Base-by-base conservation (phyloP, 2,329 filamentous ascomycete genomes). In the Colletotrichum sublineola region DNA sequence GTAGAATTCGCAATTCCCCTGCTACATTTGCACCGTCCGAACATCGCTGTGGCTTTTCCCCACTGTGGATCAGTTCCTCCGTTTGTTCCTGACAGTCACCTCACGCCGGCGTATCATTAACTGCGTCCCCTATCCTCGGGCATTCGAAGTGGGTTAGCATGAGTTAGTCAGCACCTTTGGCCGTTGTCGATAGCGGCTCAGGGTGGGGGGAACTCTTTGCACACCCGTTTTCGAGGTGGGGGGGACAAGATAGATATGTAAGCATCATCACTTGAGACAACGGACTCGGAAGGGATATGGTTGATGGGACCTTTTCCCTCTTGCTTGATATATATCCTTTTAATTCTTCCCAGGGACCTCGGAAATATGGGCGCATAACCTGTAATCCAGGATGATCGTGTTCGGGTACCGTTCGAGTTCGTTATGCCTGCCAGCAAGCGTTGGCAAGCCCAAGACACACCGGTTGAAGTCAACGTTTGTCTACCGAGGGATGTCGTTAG, bases 391-490 rank as follows among this genome's bases (percentile, higher is more conserved):
- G 31, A 56, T 15, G 31, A 18, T 50, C 5, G 42, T 56, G 11
- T n/a, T n/a, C 7, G 6, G 31, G 31, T n/a, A 31, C 18, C 52
- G 31, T 36, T 36, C 31, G 29, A 20, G 15, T 33, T 33, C 15
- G 15, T 15, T 33, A 12, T n/a, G 18, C 15, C 8, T n/a, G 52
- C 52, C 9, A 55, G 18, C 52, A n/a, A 36, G 31, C 18, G 31
- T 36, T n/a, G 9, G 52, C 18, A 55, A 12, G 18, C 80, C 46
- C 46, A 24, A n/a, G 9, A 48, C 46, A 12, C 3, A 1, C 46
- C 18, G 3, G n/a, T n/a, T 24, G 20, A 48, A 12, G 46, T 12
- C 46, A 48, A 48, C 46, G 46, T n/a, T 5, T 48, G n/a, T 48
- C 20, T 24, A 24, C 46, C n/a, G 20, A 24, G 46, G 4, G 46